Evolutionary conservation across 768 basidiomycete genomes (phyloP).

Genomic region (Hypholoma sublateritium): DNA sequence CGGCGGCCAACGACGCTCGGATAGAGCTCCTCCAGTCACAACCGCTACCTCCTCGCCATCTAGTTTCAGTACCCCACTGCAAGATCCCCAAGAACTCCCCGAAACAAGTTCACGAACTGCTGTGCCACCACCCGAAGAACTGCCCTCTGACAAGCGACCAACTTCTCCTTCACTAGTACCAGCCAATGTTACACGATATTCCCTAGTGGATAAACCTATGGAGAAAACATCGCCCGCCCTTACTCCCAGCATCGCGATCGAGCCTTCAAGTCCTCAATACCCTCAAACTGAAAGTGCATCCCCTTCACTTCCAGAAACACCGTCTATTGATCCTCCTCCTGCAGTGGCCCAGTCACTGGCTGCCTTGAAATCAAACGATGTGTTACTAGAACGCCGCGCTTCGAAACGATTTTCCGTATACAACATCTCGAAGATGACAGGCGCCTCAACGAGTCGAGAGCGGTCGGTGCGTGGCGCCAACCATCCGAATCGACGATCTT

Average conservation of each 20-base stretch:
- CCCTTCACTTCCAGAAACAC: conserved; percentile 31
- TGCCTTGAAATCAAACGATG: conserved; percentile 83
- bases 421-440: conserved; percentile 92
- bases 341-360: conserved; percentile 81
- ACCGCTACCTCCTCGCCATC: conserved; percentile 10
- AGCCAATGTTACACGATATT: conserved; percentile 73
- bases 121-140: conserved; percentile 12
- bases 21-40: conserved; percentile 12
- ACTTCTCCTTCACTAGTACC: conserved; percentile 48
- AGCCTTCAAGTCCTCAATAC: conserved; percentile 46
- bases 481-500: conserved; percentile 63
- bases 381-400: conserved; percentile 79
- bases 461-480: conserved; percentile 39
- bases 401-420: conserved; percentile 96
- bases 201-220: conserved; percentile 72
- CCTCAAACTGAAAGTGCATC: conserved; percentile 27
- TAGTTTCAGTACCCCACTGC: not conserved
- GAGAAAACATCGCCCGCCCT: conserved; percentile 33
- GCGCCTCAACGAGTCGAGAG: conserved; percentile 45
- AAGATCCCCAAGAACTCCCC: conserved; percentile 12
- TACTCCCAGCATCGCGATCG: conserved; percentile 52
- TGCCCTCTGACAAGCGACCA: conserved; percentile 19
- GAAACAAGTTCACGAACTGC: conserved; percentile 2
- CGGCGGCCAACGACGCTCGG: conserved; percentile 21
- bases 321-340: conserved; percentile 40